These are phyloP conservation scores for Fomitiporia mediterranea DNA, from an alignment of 1,284 basidiomycete species.

Conservation along the genomic window DNA sequence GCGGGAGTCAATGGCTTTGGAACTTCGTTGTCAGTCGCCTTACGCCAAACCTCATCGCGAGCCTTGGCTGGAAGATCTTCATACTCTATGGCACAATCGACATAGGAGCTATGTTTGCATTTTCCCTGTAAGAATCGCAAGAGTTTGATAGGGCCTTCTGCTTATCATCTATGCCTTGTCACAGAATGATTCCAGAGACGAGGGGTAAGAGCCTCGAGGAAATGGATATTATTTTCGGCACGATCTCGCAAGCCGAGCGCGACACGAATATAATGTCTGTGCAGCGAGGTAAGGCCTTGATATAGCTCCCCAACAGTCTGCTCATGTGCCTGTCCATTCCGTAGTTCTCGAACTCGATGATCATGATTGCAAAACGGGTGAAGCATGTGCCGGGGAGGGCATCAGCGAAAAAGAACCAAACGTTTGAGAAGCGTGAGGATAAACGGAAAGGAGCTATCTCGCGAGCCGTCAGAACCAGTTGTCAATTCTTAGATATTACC, in stretches of 20 bases:
- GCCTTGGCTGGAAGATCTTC: slow-evolving; percentile 63
- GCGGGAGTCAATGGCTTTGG: slow-evolving; percentile 75
- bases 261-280: slow-evolving; percentile 46
- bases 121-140: slow-evolving; percentile 35
- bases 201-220: slow-evolving; percentile 70
- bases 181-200: slow-evolving; percentile 68
- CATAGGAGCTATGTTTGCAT: slow-evolving; percentile 44
- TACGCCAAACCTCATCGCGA: slow-evolving; percentile 60
- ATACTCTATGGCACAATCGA: slow-evolving; percentile 67
- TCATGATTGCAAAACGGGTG: no score
- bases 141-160: not conserved
- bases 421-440: no score
- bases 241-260: slow-evolving; percentile 55
- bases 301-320: no score
- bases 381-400: no score
- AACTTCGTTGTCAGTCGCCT: slow-evolving; percentile 72
- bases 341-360: no score
- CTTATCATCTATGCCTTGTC: slow-evolving; percentile 32
- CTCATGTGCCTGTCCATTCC: no score
- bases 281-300: slow-evolving; percentile 34
- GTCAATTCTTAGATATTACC: no score
- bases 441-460: no score
- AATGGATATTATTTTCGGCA: slow-evolving; percentile 79
- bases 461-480: no score
- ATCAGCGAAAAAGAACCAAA: no score